phyloP scores from a whole-genome alignment of 1,139 yeast species.

The Maudiozyma humilis region DNA sequence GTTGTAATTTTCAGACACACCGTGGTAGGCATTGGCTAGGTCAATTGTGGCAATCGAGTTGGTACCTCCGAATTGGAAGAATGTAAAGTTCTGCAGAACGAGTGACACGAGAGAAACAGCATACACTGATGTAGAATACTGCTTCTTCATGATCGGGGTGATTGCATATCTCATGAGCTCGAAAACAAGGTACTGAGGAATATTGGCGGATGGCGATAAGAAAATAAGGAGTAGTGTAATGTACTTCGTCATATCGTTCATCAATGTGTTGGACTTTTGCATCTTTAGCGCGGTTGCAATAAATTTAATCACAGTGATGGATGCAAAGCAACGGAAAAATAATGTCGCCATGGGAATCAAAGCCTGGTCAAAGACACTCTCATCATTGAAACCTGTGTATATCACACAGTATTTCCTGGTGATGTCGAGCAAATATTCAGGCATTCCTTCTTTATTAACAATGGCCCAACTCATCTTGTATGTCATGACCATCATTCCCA shows the following conservation, averaged over 20 bases:
- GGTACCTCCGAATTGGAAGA: constrained; percentile 84
- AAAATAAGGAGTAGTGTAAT: constrained; percentile 52
- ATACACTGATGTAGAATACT: constrained; percentile 11
- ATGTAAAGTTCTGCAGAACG: constrained; percentile 61
- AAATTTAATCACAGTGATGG: constrained; percentile 28
- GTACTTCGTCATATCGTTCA: constrained; percentile 36
- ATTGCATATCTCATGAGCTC: constrained; percentile 26
- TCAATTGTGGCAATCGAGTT: constrained; percentile 89
- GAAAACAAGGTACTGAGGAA: constrained; percentile 61
- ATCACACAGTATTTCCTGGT: constrained; percentile 8
- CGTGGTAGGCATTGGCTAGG: constrained; percentile 85
- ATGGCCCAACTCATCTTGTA: constrained; percentile 43
- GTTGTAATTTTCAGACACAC: constrained; percentile 57
- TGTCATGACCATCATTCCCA: constrained; percentile 38
- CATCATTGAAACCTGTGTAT: constrained; percentile 7
- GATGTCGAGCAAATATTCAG: constrained; percentile 5
- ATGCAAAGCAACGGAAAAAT: constrained; percentile 26
- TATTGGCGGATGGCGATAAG: constrained; percentile 60
- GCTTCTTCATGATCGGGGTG: constrained; percentile 8
- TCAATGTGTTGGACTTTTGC: constrained; percentile 4
- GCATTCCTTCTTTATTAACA: constrained; percentile 16
- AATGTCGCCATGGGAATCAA: constrained; percentile 30
- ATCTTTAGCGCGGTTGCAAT: constrained; percentile 14
- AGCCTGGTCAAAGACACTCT: constrained; percentile 9
- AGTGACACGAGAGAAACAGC: constrained; percentile 22